Base-by-base conservation (phyloP, 2,329 filamentous ascomycete species). In the Orbilia quercus region DNA sequence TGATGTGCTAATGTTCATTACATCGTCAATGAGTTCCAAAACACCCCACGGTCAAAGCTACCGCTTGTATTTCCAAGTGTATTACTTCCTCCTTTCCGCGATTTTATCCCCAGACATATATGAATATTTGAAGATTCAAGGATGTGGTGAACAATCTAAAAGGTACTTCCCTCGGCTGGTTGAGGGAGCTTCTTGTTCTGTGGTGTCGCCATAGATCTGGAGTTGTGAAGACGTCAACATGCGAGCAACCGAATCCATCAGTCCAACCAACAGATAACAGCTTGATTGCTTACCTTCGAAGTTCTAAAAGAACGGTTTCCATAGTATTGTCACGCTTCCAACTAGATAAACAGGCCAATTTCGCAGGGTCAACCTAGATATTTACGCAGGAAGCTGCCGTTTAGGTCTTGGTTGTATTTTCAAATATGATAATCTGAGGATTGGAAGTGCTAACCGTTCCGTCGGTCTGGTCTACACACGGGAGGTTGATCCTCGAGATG, bases 261-360 rank as follows among this genome's bases (percentile, higher is more conserved):
- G 28, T 31, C 9, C 28, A 31, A 31, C 28, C 36, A 55, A 31
- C n/a, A n/a, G n/a, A n/a, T n/a, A n/a, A n/a, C n/a, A n/a, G n/a
- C n/a, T n/a, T 40, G 7, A 59, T 36, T 22, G 45, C 12, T 76
- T 79, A 91, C 90, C 90, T 89, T 83, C 91, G 86, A 71, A 96
- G 84, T 80, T 96, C 92, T 75, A 95, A 91, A 76, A 96, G 83
- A 62, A 96, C 89, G 0, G 91, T 96, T 84, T 98, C 94, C 91
- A 96, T 96, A 34, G 92, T 96, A 80, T 92, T 95, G 50, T 96
- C 90, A 72, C 92, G 86, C 84, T 91, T 95, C 95, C 95, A 99
- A 81, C 91, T 89, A 63, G 89, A 87, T 47, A 99, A 85, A 78
- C 93, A 96, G 14, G 90, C 90, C 34, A 99, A 85, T 79, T 93